Evolutionary conservation across 345 rosid genomes (phyloP), one percentile per base, ranked within the genome.

Genomic region (Xanthoceras sorbifolium): DNA sequence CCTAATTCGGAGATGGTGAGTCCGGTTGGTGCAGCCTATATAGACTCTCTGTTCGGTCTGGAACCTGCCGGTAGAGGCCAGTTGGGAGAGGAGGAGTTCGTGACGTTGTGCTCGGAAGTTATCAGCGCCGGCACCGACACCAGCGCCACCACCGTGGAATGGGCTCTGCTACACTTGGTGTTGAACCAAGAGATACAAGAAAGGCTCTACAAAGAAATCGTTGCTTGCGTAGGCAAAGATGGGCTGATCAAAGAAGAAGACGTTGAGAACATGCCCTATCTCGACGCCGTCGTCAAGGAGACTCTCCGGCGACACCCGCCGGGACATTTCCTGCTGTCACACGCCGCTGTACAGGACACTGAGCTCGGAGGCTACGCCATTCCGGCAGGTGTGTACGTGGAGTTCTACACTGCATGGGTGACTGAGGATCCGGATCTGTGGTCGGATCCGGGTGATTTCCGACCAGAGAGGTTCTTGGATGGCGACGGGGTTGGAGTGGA

Each of bases 291-390:
- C 1, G 85, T 94, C 34, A 93, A 90, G 71, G 98, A 94, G 81
- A 94, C 98, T 62, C 80, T 94, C 85, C 90, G 98, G 48, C 87
- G 97, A 34, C 98, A 94, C 84, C 98, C 98, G 0, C 98, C 98
- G 3, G 92, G 98, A 20, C 99, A 95, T 87, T 95, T 95, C 72
- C 84, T 95, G 64, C 74, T 95, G 36, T 90, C 98, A 18, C 99
- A 95, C 64, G 86, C 99, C 0, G 89, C 90, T 0, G 81, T 77
- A 1, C 70, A 84, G 80, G 97, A 89, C 66, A 89, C 97, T 0
- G 86, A 89, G 84, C 90, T 95, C 0, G 99, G 93, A 1, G 97
- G 98, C 15, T 93, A 90, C 71, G 84, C 84, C 4, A 87, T 93
- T 69, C 98, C 98, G 1, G 89, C 82, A 0, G 89, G 83, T 1